Base-by-base conservation (phyloP, 2,329 filamentous ascomycete genomes). In the Hyphodiscus sp. region DNA sequence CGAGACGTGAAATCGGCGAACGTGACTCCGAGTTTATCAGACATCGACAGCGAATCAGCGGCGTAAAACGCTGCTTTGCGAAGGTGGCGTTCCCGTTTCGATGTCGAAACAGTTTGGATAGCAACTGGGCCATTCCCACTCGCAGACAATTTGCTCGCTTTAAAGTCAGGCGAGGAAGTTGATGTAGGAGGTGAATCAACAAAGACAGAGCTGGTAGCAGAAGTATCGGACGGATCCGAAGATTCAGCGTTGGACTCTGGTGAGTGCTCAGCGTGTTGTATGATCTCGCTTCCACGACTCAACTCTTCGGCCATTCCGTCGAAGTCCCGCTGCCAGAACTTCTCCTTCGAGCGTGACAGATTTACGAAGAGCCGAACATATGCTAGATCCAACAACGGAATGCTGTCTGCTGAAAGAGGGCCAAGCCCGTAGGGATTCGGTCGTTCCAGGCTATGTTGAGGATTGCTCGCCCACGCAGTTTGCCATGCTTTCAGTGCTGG, bases 1-100 rank as follows among this genome's bases (percentile, higher is more conserved):
- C 89, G 80, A 50, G 87, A 91, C 1, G 85, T 86, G 57, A 89
- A 85, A 58, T 96, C 91, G 8, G 88, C 86, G 71, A 92, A 94
- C 0, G 89, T 90, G 26, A 92, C 82, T 1, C 90, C 90, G 13
- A 94, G 79, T 66, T 87, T 91, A 68, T 95, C 88, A 1, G 90
- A 87, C 82, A 94, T 94, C 26, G 85, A 83, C 9, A 99, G 80
- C 0, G 91, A 95, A 68, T 96, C 91, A 1, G 90, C 91, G 1
- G 94, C 94, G 66, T 95, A 96, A 67, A 91, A 95, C 0, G 92
- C 94, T n/a, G 94, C 94, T 68, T 92, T 95, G 44, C 92, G 86
- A 19, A 97, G 77, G 65, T 95, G 89, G 60, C 85, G 87, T 71
- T 99, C 92, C 2, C 91, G 85, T 54, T 87, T 85, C 0, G 87